Conservation (phyloP, 805 yeast genomes). For the Candida wancherniae region DNA sequence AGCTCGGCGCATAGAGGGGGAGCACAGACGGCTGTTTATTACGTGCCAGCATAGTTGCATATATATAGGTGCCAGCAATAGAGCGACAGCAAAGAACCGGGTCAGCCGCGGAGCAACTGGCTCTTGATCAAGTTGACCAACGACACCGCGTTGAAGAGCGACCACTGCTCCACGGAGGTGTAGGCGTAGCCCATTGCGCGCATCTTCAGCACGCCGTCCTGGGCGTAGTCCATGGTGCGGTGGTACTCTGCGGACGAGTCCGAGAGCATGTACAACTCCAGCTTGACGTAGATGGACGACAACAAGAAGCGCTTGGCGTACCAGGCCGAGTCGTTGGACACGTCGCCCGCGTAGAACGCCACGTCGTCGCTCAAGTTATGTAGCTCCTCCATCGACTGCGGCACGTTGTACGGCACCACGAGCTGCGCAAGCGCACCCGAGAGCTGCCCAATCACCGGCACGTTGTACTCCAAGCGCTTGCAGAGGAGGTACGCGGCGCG, state of each 20-base stretch:
- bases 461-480: slow-evolving; percentile 50
- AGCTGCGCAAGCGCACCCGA: slow-evolving; percentile 55
- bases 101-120: slow-evolving; percentile 58
- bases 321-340: slow-evolving; percentile 83
- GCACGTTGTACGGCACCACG: slow-evolving; percentile 59
- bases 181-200: slow-evolving; percentile 56
- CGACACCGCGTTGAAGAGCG: slow-evolving; percentile 60
- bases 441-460: slow-evolving; percentile 40
- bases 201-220: slow-evolving; percentile 50
- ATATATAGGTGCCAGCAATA: neutral
- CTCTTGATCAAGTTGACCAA: slow-evolving; percentile 65
- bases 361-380: slow-evolving; percentile 79
- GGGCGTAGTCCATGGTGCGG: slow-evolving; percentile 63
- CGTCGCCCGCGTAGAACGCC: slow-evolving; percentile 73
- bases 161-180: slow-evolving; percentile 70
- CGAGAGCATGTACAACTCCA: slow-evolving; percentile 76
- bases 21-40: neutral
- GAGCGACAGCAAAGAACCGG: neutral
- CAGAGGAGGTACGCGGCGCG: slow-evolving; percentile 42
- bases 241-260: slow-evolving; percentile 55
- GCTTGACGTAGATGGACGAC: slow-evolving; percentile 63
- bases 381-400: slow-evolving; percentile 58
- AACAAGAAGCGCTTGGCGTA: slow-evolving; percentile 78
- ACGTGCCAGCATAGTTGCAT: neutral
- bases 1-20: slow-evolving; percentile 18